A percentile compares a stretch with the other conserved stretches of the same genome.
Evolutionary conservation across 2,329 filamentous ascomycete genomes (phyloP).

Genomic region (Fusarium goolgardi): DNA sequence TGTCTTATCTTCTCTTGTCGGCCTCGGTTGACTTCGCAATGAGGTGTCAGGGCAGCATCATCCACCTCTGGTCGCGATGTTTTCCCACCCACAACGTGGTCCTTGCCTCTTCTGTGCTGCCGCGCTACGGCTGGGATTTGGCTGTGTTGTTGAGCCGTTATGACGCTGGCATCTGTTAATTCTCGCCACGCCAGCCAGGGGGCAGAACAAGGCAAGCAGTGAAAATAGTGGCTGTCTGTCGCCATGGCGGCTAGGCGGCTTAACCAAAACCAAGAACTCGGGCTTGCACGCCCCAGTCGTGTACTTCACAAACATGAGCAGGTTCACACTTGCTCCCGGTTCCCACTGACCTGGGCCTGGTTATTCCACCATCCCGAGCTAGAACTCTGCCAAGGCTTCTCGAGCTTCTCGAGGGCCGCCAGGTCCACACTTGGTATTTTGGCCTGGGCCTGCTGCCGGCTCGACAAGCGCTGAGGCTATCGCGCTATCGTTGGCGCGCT

Average conservation of each 20-base stretch:
- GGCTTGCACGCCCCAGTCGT: constrained; percentile 14
- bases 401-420: constrained; percentile 31
- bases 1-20: constrained; percentile 16
- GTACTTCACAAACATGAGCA: neutral
- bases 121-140: constrained; percentile 34
- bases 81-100: constrained; percentile 17
- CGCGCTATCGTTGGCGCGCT: constrained; percentile 35
- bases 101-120: constrained; percentile 36
- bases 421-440: constrained; percentile 34
- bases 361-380: constrained; percentile 37
- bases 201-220: constrained; percentile 5
- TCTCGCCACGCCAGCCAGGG: constrained; percentile 22
- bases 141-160: constrained; percentile 30
- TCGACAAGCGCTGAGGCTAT: constrained; percentile 35
- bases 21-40: constrained; percentile 17
- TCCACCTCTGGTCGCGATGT: constrained; percentile 17
- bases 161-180: constrained; percentile 23
- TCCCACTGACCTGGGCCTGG: constrained; percentile 3
- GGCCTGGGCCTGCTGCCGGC: constrained; percentile 36
- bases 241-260: constrained; percentile 3
- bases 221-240: constrained; percentile 19
- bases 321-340: constrained; percentile 3
- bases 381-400: constrained; percentile 47
- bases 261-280: constrained; percentile 7
- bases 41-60: constrained; percentile 45